Conservation (phyloP, 805 yeast genomes). For the Blastobotrys attinorum region DNA sequence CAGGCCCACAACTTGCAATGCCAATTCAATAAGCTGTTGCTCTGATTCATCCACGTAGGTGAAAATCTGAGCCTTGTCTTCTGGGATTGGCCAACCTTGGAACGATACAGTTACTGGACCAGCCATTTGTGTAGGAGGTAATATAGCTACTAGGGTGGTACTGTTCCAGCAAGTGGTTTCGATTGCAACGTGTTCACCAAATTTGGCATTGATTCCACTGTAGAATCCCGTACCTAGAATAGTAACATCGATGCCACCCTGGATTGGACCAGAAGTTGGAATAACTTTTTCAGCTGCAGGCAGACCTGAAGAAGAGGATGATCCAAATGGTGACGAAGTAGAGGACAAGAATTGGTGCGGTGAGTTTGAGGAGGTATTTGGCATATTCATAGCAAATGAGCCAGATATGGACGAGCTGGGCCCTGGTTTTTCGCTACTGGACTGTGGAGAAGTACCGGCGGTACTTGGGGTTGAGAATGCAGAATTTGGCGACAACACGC, state of each 20-base stretch:
- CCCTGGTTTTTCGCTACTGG: background rate
- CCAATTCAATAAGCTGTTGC: conserved; percentile 87
- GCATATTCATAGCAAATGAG: background rate
- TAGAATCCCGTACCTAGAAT: conserved; percentile 80
- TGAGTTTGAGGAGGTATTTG: no score
- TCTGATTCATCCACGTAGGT: conserved; percentile 95
- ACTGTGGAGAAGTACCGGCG: conserved; percentile 6
- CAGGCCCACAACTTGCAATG: conserved; percentile 91
- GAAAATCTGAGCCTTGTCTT: conserved; percentile 46
- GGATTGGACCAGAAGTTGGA: conserved; percentile 89
- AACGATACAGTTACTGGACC: conserved; percentile 93
- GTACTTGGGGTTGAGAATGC: background rate
- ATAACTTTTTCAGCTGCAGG: no score
- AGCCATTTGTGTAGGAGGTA: conserved; percentile 84
- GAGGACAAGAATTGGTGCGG: no score
- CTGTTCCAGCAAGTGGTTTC: conserved; percentile 97
- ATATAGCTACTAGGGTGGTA: conserved; percentile 82
- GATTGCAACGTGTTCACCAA: conserved; percentile 48
- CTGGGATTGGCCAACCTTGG: conserved; percentile 39
- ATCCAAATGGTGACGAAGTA: no score
- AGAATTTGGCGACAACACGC: background rate
- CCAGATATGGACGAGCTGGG: background rate
- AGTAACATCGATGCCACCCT: conserved; percentile 95
- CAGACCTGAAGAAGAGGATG: no score
- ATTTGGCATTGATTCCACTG: conserved; percentile 74